These are phyloP conservation scores for Buddleja alternifolia DNA, from an alignment of 257 asterid species.

Conservation along the genomic window DNA sequence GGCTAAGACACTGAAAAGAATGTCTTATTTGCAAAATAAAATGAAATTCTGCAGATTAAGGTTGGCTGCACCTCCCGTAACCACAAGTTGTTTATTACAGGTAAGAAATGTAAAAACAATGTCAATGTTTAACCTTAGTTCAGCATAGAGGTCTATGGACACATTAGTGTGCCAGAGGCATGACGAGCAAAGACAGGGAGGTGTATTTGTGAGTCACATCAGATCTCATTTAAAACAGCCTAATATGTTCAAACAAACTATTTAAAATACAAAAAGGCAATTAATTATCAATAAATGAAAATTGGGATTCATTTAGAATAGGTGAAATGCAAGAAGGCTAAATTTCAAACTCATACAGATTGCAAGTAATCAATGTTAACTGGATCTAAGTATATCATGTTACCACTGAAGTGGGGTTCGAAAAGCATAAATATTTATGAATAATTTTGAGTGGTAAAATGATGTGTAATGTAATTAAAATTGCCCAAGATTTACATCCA, in stretches of 20 bases:
- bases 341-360: conserved; percentile 1
- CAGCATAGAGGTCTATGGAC: not conserved
- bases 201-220: not conserved
- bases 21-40: not conserved
- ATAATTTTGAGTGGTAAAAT: not conserved
- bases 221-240: not conserved
- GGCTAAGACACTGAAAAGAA: not conserved
- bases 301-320: too few species aligned
- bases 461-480: not conserved
- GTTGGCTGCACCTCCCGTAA: not conserved
- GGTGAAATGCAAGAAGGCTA: too few species aligned
- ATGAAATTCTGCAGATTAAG: not conserved
- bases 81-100: not conserved
- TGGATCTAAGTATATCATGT: not conserved
- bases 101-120: not conserved
- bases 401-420: not conserved
- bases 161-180: not conserved
- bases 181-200: not conserved
- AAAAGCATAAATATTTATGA: not conserved
- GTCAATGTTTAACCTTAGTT: conserved; percentile 16
- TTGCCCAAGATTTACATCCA: not conserved
- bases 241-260: not conserved
- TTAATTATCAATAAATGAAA: too few species aligned
- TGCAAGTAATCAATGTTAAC: conserved; percentile 2
- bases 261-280: too few species aligned